Evolutionary conservation across 345 rosid genomes (phyloP).

Genomic region (Linum trigynum): DNA sequence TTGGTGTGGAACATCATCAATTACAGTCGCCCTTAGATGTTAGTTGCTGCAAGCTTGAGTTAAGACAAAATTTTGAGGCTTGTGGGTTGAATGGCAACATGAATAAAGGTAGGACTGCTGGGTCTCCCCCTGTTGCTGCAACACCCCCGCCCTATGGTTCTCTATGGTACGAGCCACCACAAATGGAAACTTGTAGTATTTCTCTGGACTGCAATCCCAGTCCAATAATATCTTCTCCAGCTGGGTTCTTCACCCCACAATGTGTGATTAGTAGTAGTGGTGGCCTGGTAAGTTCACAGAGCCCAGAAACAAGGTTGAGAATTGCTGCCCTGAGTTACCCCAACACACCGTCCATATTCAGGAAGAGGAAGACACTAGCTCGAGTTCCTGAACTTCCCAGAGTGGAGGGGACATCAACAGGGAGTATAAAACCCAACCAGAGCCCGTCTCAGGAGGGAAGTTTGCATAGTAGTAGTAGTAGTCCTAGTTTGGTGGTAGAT

Average conservation of each 20-base stretch:
- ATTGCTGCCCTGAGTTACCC: slow-evolving; percentile 76
- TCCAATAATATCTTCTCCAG: slow-evolving; percentile 46
- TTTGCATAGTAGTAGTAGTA: slow-evolving; percentile 28
- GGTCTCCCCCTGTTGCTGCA: slow-evolving; percentile 21
- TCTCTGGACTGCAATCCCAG: slow-evolving; percentile 32
- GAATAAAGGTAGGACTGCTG: slow-evolving; percentile 22
- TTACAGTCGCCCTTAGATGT: slow-evolving; percentile 13
- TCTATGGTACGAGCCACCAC: slow-evolving; percentile 50
- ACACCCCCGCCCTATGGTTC: slow-evolving; percentile 39
- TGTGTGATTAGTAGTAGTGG: slow-evolving; percentile 39
- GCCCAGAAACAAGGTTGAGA: slow-evolving; percentile 70
- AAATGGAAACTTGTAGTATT: slow-evolving; percentile 23
- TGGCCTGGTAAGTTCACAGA: slow-evolving; percentile 27
- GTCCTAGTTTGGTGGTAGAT: slow-evolving; percentile 24
- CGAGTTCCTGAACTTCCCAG: slow-evolving; percentile 25
- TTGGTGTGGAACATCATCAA: slow-evolving; percentile 28
- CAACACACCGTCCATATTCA: slow-evolving; percentile 80
- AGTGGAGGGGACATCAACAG: slow-evolving; percentile 24
- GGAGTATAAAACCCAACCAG: slow-evolving; percentile 20
- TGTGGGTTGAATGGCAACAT: slow-evolving; percentile 18
- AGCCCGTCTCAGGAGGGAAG: slow-evolving; percentile 27
- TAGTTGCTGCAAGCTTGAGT: slow-evolving; percentile 30
- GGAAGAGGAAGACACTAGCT: slow-evolving; percentile 49
- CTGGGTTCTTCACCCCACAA: slow-evolving; percentile 81
- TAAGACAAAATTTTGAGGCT: slow-evolving; percentile 27